Percentiles rank a stretch among this genome's conserved stretches.
These are phyloP conservation scores for Proliferodiscus dingleyae DNA, from an alignment of 2,329 filamentous ascomycete genomes.

Conservation along the genomic window DNA sequence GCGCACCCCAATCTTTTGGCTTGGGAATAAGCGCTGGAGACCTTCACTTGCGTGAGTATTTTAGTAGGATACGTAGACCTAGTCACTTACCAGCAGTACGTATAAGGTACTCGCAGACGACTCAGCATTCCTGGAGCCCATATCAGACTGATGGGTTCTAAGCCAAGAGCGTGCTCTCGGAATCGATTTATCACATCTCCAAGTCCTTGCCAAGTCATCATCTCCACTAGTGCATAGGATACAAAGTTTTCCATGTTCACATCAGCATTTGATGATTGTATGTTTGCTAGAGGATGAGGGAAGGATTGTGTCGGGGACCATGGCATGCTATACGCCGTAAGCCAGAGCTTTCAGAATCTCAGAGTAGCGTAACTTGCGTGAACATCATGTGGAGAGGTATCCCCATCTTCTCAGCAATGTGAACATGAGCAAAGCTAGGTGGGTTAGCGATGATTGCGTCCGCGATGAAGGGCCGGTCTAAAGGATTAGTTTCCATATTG, in stretches of 20 bases:
- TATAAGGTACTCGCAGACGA: conserved; percentile 73
- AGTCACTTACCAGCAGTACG: conserved; percentile 69
- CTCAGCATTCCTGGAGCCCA: conserved; percentile 78
- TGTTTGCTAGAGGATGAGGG: conserved; percentile 65
- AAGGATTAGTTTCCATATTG: conserved; percentile 30
- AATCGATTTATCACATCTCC: conserved; percentile 91
- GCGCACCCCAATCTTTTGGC: conserved; percentile 67
- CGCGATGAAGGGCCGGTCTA: conserved; percentile 65
- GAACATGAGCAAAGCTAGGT: conserved; percentile 71
- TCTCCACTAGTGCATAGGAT: conserved; percentile 64
- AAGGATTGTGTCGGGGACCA: conserved; percentile 68
- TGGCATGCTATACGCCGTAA: conserved; percentile 47
- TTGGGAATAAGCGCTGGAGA: conserved; percentile 75
- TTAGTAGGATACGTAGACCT: too few species aligned
- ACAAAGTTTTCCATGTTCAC: conserved; percentile 61
- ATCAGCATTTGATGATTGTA: conserved; percentile 60
- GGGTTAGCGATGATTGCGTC: conserved; percentile 78
- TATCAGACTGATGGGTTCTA: conserved; percentile 73
- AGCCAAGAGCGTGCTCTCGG: conserved; percentile 64
- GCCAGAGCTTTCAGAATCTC: conserved; percentile 2
- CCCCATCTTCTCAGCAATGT: conserved; percentile 69
- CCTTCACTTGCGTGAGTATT: conserved; percentile 29
- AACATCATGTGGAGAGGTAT: conserved; percentile 84
- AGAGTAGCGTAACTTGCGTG: conserved; percentile 52
- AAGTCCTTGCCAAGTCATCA: conserved; percentile 71